Evolutionary conservation across 2,329 filamentous ascomycete genomes (phyloP).

Genomic region (Apiospora saccharicola): DNA sequence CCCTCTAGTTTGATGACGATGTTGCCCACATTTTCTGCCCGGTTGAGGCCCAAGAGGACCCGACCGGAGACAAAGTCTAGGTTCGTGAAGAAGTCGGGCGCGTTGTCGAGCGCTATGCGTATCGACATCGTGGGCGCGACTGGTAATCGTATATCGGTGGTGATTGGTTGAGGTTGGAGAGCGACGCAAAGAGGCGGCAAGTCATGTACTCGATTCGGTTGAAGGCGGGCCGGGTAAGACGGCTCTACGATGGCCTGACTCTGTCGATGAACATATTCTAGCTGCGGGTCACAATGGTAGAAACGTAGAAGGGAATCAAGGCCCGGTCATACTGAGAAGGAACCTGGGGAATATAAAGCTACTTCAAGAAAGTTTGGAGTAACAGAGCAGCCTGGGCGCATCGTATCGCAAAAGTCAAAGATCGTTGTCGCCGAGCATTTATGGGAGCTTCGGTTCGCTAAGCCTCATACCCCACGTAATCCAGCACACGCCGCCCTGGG

Average conservation of each 20-base stretch:
- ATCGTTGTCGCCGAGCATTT: not conserved
- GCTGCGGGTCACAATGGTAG: not conserved
- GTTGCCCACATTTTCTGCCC: conserved; percentile 73
- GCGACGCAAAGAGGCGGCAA: not conserved
- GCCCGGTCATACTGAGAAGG: not conserved
- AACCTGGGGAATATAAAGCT: not conserved
- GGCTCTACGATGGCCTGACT: conserved; percentile 6
- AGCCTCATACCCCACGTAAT: conserved; percentile 15
- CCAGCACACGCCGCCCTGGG: conserved; percentile 2
- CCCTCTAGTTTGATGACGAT: conserved; percentile 86
- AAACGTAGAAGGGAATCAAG: not conserved
- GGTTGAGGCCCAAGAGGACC: conserved; percentile 63
- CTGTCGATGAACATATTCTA: not conserved
- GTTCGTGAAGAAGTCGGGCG: conserved; percentile 79
- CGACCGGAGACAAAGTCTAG: conserved; percentile 75
- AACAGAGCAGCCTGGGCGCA: not conserved
- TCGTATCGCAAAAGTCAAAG: not conserved
- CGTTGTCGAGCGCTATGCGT: conserved; percentile 70
- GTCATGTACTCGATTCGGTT: not conserved
- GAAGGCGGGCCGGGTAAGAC: not conserved
- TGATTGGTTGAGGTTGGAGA: not conserved
- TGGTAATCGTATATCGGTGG: not conserved
- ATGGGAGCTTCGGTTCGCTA: conserved; percentile 7
- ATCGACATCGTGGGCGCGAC: conserved; percentile 63
- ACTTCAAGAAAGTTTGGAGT: not conserved